phyloP scores from a whole-genome alignment of 768 basidiomycete genomes.

The Phylloporus arenicola region DNA sequence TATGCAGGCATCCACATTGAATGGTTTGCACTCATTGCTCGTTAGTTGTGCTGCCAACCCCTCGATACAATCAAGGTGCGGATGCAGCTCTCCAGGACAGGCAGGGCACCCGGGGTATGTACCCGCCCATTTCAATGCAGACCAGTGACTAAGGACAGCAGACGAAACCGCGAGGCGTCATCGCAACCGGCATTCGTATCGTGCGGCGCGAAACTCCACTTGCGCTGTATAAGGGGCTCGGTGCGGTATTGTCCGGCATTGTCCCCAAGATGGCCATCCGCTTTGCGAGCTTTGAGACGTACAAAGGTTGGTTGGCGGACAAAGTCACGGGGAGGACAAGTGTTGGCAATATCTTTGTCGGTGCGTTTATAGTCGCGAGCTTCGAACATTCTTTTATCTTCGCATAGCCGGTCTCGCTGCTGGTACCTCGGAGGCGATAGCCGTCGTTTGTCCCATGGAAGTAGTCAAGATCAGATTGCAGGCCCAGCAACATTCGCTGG shows the following conservation, averaged over 20 bases:
- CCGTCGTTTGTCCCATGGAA: conserved; percentile 98
- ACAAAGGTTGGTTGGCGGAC: conserved; percentile 79
- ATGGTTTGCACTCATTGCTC: background rate
- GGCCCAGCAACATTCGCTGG: conserved; percentile 94
- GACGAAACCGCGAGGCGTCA: conserved; percentile 89
- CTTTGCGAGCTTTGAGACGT: conserved; percentile 95
- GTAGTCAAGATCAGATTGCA: conserved; percentile 98
- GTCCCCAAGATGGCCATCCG: conserved; percentile 99
- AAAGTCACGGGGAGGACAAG: conserved; percentile 73
- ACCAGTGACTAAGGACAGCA: conserved; percentile 26
- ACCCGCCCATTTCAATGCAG: too few relatives aligned
- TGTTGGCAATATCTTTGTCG: conserved; percentile 78
- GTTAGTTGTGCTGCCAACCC: conserved; percentile 77
- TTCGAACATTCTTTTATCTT: background rate
- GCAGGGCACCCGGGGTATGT: conserved; percentile 78
- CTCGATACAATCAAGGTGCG: conserved; percentile 99
- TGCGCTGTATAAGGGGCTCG: conserved; percentile 96
- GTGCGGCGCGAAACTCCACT: conserved; percentile 88
- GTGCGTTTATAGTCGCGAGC: conserved; percentile 38
- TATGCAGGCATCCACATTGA: conserved; percentile 31
- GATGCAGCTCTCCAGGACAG: conserved; percentile 94
- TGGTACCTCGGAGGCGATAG: conserved; percentile 91
- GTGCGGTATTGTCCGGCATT: conserved; percentile 93
- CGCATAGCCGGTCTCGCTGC: conserved; percentile 86
- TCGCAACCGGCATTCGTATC: conserved; percentile 87